phyloP scores from a whole-genome alignment of 352 stramenopile species.

The Sclerospora graminicola region DNA sequence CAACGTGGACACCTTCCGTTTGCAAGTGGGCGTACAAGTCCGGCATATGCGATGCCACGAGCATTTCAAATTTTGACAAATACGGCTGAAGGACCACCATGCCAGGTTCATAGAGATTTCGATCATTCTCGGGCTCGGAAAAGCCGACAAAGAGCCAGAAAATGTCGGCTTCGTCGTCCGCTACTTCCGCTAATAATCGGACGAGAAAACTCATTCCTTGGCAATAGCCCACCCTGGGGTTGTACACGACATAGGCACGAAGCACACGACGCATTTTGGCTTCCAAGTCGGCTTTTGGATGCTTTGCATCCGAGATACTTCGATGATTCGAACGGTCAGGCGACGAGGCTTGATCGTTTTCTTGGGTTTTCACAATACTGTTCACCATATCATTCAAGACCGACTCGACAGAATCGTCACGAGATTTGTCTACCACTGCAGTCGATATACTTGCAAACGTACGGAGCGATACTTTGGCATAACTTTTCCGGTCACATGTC shows the following conservation, averaged over 20 bases:
- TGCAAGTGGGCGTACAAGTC: constrained; percentile 49
- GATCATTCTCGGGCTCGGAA: constrained; percentile 58
- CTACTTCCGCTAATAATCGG: constrained; percentile 53
- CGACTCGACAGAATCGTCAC: constrained; percentile 8
- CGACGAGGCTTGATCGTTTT: not conserved
- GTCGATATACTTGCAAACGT: not conserved
- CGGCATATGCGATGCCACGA: constrained; percentile 59
- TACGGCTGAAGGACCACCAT: constrained; percentile 59
- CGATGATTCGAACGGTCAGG: not conserved
- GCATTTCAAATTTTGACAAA: constrained; percentile 51
- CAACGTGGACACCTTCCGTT: constrained; percentile 49
- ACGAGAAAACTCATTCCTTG: constrained; percentile 86
- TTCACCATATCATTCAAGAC: constrained; percentile 17
- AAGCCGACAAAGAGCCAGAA: constrained; percentile 80
- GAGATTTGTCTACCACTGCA: constrained; percentile 2
- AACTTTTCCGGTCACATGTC: constrained; percentile 53
- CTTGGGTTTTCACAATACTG: constrained; percentile 5
- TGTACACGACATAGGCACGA: constrained; percentile 73
- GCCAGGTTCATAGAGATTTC: constrained; percentile 69
- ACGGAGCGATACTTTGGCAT: constrained; percentile 13
- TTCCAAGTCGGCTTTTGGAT: constrained; percentile 23
- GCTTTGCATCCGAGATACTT: not conserved
- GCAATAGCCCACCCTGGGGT: constrained; percentile 73
- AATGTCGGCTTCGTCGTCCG: constrained; percentile 55
- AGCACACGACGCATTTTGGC: constrained; percentile 69